A percentile compares a stretch with the other conserved stretches of the same genome.
These are phyloP conservation scores for Davidsoniella australis DNA, from an alignment of 2,329 filamentous ascomycete genomes.

Conservation along the genomic window DNA sequence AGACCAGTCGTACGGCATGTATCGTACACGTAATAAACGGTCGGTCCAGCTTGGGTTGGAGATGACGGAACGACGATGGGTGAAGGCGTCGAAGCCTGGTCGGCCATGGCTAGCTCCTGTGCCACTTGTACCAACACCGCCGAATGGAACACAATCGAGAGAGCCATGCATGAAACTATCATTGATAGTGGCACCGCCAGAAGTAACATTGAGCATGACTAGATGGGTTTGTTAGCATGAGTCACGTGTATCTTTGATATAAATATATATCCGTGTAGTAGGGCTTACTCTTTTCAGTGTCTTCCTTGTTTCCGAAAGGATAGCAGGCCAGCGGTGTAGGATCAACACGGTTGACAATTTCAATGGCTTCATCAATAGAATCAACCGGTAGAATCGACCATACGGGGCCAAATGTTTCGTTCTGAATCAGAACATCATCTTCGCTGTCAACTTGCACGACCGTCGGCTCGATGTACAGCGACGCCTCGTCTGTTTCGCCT, in stretches of 20 bases:
- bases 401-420: slow-evolving; percentile 89
- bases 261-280: neutral
- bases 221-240: slow-evolving; percentile 2
- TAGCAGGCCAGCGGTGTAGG: slow-evolving; percentile 72
- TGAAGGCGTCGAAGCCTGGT: slow-evolving; percentile 52
- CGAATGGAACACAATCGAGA: slow-evolving; percentile 59
- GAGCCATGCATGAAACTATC: slow-evolving; percentile 53
- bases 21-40: slow-evolving; percentile 46
- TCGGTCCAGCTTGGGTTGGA: slow-evolving; percentile 53
- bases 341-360: slow-evolving; percentile 63
- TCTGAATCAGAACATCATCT: slow-evolving; percentile 59
- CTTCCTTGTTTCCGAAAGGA: slow-evolving; percentile 65
- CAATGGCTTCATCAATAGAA: slow-evolving; percentile 70
- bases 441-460: slow-evolving; percentile 65
- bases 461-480: slow-evolving; percentile 80
- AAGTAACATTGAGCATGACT: slow-evolving; percentile 47
- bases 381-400: slow-evolving; percentile 67
- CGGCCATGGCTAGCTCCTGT: slow-evolving; percentile 62
- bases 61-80: slow-evolving; percentile 40
- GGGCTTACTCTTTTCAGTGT: slow-evolving; percentile 54
- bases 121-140: slow-evolving; percentile 67
- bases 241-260: neutral
- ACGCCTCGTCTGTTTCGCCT: slow-evolving; percentile 61
- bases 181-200: slow-evolving; percentile 51
- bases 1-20: slow-evolving; percentile 37